Percentiles rank a stretch among this genome's conserved stretches.
Conservation (phyloP, 192 early-diverging fungal species). For the Coemansia sp. region DNA sequence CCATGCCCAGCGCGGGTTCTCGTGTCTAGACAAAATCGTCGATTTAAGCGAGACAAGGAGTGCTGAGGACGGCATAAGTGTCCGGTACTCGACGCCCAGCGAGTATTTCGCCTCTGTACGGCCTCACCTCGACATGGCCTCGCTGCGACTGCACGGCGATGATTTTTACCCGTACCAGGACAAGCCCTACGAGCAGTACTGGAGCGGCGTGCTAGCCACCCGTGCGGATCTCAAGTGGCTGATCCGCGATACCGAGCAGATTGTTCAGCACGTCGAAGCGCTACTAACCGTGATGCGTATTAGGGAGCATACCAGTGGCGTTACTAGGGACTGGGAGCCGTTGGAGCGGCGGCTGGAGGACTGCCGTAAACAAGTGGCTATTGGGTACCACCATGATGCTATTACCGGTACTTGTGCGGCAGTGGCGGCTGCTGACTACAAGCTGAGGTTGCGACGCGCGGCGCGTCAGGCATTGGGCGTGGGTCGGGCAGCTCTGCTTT, state of each 20-base stretch:
- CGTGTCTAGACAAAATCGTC: conserved; percentile 40
- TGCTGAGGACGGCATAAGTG: not conserved
- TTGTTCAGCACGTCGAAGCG: conserved; percentile 43
- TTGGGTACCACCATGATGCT: conserved; percentile 55
- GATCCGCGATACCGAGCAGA: conserved; percentile 42
- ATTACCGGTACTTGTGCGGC: conserved; percentile 49
- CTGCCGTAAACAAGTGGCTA: conserved; percentile 50
- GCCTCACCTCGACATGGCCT: not conserved
- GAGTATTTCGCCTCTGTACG: conserved; percentile 35
- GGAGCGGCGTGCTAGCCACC: conserved; percentile 45
- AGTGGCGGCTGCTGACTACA: conserved; percentile 31
- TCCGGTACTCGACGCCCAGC: conserved; percentile 39
- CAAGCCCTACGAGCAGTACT: conserved; percentile 55
- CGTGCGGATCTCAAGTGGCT: conserved; percentile 47
- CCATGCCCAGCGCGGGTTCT: conserved; percentile 27
- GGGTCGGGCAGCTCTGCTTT: conserved; percentile 10
- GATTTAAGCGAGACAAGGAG: conserved; percentile 12
- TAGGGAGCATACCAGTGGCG: not conserved
- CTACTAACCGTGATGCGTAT: conserved; percentile 30
- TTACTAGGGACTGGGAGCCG: conserved; percentile 8
- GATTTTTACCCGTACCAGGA: conserved; percentile 56
- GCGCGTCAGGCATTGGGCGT: conserved; percentile 20
- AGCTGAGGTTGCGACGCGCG: conserved; percentile 23
- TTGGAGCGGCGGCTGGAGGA: conserved; percentile 37
- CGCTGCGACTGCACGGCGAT: conserved; percentile 16